phyloP scores from a whole-genome alignment of 139 green algal genomes.

The Asterochloris erici region DNA sequence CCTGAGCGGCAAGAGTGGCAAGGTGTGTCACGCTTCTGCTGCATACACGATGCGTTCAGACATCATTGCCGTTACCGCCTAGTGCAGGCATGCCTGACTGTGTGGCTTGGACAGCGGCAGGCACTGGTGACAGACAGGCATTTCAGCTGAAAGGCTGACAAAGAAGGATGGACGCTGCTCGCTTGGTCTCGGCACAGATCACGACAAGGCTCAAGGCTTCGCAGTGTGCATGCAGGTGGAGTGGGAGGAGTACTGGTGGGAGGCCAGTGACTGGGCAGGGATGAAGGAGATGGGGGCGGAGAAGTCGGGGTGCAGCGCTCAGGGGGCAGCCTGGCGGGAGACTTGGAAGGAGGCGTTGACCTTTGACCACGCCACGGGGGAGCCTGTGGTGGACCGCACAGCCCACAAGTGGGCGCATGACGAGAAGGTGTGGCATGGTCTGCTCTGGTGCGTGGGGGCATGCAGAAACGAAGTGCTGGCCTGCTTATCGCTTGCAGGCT shows the following conservation, averaged over 20 bases:
- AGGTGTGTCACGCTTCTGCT: neutral
- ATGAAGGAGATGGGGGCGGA: conserved; percentile 77
- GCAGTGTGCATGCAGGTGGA: conserved; percentile 36
- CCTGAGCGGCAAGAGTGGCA: conserved; percentile 47
- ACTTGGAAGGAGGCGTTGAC: conserved; percentile 71
- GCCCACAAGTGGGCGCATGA: conserved; percentile 78
- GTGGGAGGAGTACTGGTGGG: conserved; percentile 84
- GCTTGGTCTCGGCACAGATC: too few relatives aligned
- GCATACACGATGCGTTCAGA: too few relatives aligned
- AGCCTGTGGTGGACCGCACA: conserved; percentile 65
- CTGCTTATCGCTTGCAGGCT: too few relatives aligned
- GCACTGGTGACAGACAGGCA: too few relatives aligned
- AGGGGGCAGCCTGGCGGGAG: conserved; percentile 72
- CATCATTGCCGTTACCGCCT: too few relatives aligned
- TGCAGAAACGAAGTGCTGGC: too few relatives aligned
- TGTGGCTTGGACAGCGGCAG: too few relatives aligned
- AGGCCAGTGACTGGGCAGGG: conserved; percentile 71
- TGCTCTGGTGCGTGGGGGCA: neutral
- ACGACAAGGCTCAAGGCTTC: too few relatives aligned
- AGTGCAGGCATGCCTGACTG: too few relatives aligned
- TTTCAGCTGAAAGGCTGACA: too few relatives aligned
- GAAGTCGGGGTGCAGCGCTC: conserved; percentile 58
- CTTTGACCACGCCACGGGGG: conserved; percentile 44
- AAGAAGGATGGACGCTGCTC: too few relatives aligned
- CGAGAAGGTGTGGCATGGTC: conserved; percentile 2